Conservation (phyloP, 441 rosid species). For the Euphorbia celastroides region DNA sequence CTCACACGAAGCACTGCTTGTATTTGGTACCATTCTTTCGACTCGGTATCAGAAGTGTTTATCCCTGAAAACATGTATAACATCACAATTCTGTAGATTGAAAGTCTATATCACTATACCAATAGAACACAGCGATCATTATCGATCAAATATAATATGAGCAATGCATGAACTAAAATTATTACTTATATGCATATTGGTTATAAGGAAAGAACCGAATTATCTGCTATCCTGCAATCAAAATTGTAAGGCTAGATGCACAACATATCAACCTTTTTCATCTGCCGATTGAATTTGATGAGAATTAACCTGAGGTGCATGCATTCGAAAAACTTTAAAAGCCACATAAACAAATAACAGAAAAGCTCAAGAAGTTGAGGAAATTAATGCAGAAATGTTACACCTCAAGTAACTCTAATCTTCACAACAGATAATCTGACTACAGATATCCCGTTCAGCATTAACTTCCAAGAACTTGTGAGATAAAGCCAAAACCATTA, state of each 20-base stretch:
- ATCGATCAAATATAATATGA: not conserved
- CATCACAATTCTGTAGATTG: not conserved
- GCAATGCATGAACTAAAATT: not conserved
- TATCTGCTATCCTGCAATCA: not conserved
- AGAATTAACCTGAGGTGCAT: slow-evolving; percentile 4
- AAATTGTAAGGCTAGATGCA: not conserved
- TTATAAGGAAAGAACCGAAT: not conserved
- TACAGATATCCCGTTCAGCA: not conserved
- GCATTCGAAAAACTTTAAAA: not conserved
- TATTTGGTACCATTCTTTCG: slow-evolving; percentile 79
- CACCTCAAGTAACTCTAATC: not conserved
- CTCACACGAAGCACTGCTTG: slow-evolving; percentile 97
- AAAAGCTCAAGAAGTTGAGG: not conserved
- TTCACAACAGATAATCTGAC: not conserved
- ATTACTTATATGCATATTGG: not conserved
- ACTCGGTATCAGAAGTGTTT: slow-evolving; percentile 45
- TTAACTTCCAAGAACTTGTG: not conserved
- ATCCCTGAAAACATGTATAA: slow-evolving; percentile 55
- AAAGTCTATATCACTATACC: not conserved
- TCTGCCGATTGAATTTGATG: not conserved
- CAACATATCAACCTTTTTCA: not conserved
- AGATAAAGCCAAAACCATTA: not conserved
- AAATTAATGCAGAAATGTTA: not conserved
- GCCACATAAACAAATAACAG: not conserved
- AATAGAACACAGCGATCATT: not conserved